phyloP scores from a whole-genome alignment of 2,329 filamentous ascomycete genomes.

The Didymella arachidicola region DNA sequence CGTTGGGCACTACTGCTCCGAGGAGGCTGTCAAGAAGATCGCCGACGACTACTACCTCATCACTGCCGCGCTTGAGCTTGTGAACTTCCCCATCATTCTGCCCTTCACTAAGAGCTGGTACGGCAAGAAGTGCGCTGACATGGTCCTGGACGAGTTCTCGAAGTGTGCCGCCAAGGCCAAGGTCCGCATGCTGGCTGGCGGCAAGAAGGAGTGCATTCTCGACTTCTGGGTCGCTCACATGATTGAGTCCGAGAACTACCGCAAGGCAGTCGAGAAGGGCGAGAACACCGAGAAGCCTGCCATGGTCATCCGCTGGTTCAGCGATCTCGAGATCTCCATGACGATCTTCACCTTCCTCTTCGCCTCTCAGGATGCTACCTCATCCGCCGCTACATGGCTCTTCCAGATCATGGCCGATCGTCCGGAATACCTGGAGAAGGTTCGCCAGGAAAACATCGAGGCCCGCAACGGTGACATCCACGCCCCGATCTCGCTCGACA shows the following conservation, averaged over 20 bases:
- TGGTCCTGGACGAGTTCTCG: slow-evolving; percentile 87
- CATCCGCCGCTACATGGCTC: slow-evolving; percentile 90
- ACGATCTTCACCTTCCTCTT: slow-evolving; percentile 97
- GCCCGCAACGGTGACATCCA: slow-evolving; percentile 77
- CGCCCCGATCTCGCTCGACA: slow-evolving; percentile 77
- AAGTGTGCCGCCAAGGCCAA: slow-evolving; percentile 94
- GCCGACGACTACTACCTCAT: slow-evolving; percentile 97
- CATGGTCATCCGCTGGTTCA: slow-evolving; percentile 84
- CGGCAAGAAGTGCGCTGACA: slow-evolving; percentile 92
- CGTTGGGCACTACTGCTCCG: slow-evolving; percentile 92
- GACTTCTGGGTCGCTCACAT: slow-evolving; percentile 87
- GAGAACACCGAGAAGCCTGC: slow-evolving; percentile 75
- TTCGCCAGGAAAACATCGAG: slow-evolving; percentile 88
- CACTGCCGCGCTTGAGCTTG: slow-evolving; percentile 91
- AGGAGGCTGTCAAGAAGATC: slow-evolving; percentile 90
- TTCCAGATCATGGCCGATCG: slow-evolving; percentile 94
- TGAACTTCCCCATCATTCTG: slow-evolving; percentile 87
- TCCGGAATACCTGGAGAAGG: slow-evolving; percentile 87
- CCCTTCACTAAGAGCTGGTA: slow-evolving; percentile 97
- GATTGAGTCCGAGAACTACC: slow-evolving; percentile 83
- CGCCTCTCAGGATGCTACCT: slow-evolving; percentile 96
- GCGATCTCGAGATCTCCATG: slow-evolving; percentile 89
- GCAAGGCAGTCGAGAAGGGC: slow-evolving; percentile 77
- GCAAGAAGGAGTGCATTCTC: slow-evolving; percentile 89
- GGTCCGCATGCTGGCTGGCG: slow-evolving; percentile 87